A percentile compares a stretch with the other conserved stretches of the same genome.
phyloP scores from a whole-genome alignment of 139 green algal genomes.

The Chlorella sorokiniana region DNA sequence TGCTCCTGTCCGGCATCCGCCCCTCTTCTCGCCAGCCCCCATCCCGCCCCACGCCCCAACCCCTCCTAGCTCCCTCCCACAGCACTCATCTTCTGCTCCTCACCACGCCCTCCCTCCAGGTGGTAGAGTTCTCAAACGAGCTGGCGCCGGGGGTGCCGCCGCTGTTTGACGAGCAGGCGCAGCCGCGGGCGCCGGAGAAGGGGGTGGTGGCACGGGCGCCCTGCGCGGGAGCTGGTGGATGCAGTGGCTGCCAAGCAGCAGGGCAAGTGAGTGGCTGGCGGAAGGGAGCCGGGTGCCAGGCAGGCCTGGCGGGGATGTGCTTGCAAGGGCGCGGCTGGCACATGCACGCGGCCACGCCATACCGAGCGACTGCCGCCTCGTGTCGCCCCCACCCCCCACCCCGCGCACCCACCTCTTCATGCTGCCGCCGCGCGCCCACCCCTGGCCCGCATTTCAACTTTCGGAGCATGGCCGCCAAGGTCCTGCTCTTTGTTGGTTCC shows the following conservation, averaged over 20 bases:
- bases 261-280: constrained; percentile 18
- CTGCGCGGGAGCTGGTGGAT: background rate
- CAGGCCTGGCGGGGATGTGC: too few species aligned
- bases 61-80: background rate
- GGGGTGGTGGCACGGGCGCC: constrained; percentile 2
- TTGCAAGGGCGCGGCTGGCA: too few species aligned
- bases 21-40: too few species aligned
- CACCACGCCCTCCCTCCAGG: background rate
- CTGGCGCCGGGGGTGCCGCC: constrained; percentile 56
- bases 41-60: too few species aligned
- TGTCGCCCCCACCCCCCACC: too few species aligned
- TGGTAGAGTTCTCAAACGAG: constrained; percentile 26
- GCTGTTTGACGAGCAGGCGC: constrained; percentile 60
- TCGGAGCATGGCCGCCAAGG: background rate
- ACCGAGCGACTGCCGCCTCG: too few species aligned
- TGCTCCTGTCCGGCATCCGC: too few species aligned
- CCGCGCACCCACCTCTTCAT: too few species aligned
- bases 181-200: constrained; percentile 47
- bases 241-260: constrained; percentile 17
- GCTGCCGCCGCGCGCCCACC: background rate
- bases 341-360: too few species aligned
- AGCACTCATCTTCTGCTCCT: background rate
- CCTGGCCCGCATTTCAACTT: background rate
- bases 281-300: background rate
- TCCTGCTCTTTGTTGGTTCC: background rate